phyloP scores from a whole-genome alignment of 257 asterid genomes.

The Primulina tabacum region DNA sequence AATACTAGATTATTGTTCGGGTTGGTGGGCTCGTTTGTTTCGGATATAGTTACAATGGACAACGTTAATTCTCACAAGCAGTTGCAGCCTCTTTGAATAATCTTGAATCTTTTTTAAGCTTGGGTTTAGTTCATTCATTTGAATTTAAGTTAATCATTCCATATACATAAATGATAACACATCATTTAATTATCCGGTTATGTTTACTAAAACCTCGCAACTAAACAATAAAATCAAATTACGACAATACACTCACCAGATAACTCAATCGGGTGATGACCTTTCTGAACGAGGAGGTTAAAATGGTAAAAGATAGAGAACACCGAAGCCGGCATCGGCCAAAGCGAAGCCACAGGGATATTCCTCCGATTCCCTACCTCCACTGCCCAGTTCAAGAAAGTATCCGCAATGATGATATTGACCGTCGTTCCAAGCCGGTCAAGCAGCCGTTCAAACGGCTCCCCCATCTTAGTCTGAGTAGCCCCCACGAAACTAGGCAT shows the following conservation, averaged over 20 bases:
- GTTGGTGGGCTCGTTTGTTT: too few relatives aligned
- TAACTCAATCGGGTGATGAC: conserved; percentile 40
- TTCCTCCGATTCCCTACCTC: conserved; percentile 52
- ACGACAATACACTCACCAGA: conserved; percentile 38
- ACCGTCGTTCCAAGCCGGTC: conserved; percentile 38
- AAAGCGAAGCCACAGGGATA: conserved; percentile 75
- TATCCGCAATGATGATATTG: conserved; percentile 43
- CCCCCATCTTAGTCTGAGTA: conserved; percentile 55
- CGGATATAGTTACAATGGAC: too few relatives aligned
- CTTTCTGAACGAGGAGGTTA: conserved; percentile 37
- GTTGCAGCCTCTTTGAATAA: too few relatives aligned
- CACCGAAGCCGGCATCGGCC: conserved; percentile 68
- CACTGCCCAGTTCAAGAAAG: conserved; percentile 52
- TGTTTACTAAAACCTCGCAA: too few relatives aligned
- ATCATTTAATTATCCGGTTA: too few relatives aligned
- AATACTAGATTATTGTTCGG: too few relatives aligned
- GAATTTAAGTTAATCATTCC: too few relatives aligned
- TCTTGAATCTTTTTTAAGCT: too few relatives aligned
- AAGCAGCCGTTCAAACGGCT: conserved; percentile 51
- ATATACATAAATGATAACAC: too few relatives aligned
- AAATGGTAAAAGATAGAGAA: conserved; percentile 49
- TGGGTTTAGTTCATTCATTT: too few relatives aligned
- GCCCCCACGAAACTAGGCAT: conserved; percentile 52
- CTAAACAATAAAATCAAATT: too few relatives aligned
- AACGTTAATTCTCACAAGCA: too few relatives aligned